These are phyloP conservation scores for Agrocybe chaxingu DNA, from an alignment of 768 basidiomycete species.

Conservation along the genomic window DNA sequence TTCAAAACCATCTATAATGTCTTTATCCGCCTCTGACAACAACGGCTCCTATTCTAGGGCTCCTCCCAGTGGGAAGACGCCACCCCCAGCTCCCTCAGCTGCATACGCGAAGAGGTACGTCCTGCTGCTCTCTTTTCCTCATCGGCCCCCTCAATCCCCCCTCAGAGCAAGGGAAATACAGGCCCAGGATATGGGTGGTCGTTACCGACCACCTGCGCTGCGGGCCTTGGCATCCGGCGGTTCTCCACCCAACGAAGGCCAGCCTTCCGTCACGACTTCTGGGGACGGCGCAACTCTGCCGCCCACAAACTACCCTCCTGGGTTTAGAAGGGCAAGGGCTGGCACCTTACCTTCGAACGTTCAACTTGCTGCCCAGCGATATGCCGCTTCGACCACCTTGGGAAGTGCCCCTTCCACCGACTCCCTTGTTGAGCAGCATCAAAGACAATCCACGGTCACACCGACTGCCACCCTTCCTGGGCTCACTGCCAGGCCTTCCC, in stretches of 20 bases:
- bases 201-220: conserved; percentile 82
- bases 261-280: conserved; percentile 54
- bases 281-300: conserved; percentile 58
- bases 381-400: conserved; percentile 55
- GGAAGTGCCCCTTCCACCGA: conserved; percentile 35
- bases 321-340: conserved; percentile 93
- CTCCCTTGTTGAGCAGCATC: conserved; percentile 38
- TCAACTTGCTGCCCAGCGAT: conserved; percentile 81
- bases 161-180: conserved; percentile 82
- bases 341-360: conserved; percentile 97
- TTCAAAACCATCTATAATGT: conserved; percentile 76
- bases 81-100: conserved; percentile 86
- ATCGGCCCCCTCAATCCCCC: conserved; percentile 11
- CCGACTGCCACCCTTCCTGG: conserved; percentile 37
- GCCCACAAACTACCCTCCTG: conserved; percentile 76
- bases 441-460: conserved; percentile 27
- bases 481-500: conserved; percentile 51
- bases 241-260: conserved; percentile 69
- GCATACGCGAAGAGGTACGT: conserved; percentile 75
- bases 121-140: conserved; percentile 12
- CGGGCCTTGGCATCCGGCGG: conserved; percentile 66
- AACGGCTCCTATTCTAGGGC: conserved; percentile 78
- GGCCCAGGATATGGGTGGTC: conserved; percentile 63
- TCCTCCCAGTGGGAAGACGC: conserved; percentile 80
- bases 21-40: conserved; percentile 84